Base-by-base conservation (phyloP, 2,329 filamentous ascomycete species). In the Coniella vitis region DNA sequence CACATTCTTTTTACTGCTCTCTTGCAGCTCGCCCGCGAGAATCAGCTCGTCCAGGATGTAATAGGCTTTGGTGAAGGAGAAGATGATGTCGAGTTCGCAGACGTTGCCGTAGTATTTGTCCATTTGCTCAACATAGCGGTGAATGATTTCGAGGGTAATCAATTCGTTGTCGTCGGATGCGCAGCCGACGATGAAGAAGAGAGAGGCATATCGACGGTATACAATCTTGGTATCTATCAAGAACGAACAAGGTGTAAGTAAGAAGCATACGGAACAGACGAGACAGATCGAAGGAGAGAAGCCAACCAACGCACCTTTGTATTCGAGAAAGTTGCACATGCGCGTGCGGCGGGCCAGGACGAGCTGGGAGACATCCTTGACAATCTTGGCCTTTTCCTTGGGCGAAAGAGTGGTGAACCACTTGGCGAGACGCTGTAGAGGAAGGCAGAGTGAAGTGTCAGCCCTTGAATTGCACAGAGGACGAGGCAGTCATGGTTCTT, bases 71-170 rank as follows among this genome's bases (percentile, higher is more conserved):
- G 95, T 95, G 69, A 98, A 98, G 67, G 95, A 97, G 80, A 98
- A 98, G 68, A 98, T 98, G 70, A 97, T 96, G 68, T 97, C 90
- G 56, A 98, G 81, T 73, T 98, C 93, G 83, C 93, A 98, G 52
- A 98, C 93, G 68, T 98, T 98, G 69, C 93, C 93, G 69, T 97
- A 98, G 75, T 98, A 98, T 69, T 98, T 98, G 78, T 98, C 93
- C 93, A 98, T 98, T 72, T 98, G 93, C 70, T 98, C 93, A 64
- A 98, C 93, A 67, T 98, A 98, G 70, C 93, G 89, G 69, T 98
- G 93, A 62, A 98, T 94, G 65, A 98, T 90, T 69, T 98, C 93
- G 65, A 98, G 88, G 20, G 89, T 95, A 67, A 97, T 96, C 64
- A 98, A 75, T 67, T 98, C 93, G 70, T 98, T 98, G 70, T 98